phyloP scores from a whole-genome alignment of 78 protist genomes.

The Polysphondylium violaceum region DNA sequence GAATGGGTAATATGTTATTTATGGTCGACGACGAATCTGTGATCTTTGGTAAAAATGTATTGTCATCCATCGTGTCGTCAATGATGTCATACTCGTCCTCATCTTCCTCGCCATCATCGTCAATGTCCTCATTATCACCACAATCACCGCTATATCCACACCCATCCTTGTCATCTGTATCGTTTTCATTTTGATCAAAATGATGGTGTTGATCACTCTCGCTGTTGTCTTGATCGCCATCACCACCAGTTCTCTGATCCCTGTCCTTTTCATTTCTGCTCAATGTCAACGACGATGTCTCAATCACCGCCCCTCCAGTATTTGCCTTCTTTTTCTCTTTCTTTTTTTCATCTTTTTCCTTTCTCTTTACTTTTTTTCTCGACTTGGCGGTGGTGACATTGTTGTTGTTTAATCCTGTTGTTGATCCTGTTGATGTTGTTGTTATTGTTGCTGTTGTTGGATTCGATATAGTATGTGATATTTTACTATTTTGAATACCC shows the following conservation, averaged over 20 bases:
- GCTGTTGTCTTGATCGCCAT: no score
- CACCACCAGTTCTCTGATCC: neutral
- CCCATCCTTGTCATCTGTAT: neutral
- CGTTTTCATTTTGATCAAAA: neutral
- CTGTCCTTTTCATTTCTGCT: neutral
- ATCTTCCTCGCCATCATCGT: neutral
- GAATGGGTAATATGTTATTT: neutral
- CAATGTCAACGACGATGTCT: no score
- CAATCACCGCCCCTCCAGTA: no score
- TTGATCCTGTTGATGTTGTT: neutral
- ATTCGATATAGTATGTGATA: neutral
- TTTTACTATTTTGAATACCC: neutral
- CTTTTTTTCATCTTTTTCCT: no score
- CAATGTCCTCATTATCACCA: neutral
- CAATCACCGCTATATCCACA: neutral
- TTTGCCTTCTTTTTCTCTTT: no score
- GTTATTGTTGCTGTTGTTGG: neutral
- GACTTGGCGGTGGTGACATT: neutral
- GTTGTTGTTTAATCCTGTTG: neutral
- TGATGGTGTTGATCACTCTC: neutral
- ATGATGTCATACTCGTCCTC: constrained; percentile 2
- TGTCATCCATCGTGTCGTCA: constrained; percentile 34
- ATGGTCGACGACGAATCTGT: neutral
- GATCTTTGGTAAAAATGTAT: constrained; percentile 1
- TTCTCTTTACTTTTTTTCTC: neutral